Percentiles rank a stretch among this genome's conserved stretches.
These are phyloP conservation scores for Penicillium vulpinum DNA, from an alignment of 2,329 filamentous ascomycete species.

Conservation along the genomic window DNA sequence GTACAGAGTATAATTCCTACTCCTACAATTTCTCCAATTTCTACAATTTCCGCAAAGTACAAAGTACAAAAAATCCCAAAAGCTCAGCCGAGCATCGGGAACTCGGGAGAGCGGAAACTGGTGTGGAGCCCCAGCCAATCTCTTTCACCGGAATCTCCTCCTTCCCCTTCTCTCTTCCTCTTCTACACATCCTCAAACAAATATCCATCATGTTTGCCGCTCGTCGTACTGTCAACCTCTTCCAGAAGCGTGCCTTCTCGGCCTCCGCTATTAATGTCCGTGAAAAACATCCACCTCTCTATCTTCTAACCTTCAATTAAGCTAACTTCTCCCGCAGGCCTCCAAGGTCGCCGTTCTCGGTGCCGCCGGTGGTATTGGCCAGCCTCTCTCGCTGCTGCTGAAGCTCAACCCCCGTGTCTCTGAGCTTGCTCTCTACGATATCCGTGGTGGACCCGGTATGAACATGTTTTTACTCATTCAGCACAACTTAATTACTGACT, in stretches of 20 bases:
- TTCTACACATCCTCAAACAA: conserved; percentile 14
- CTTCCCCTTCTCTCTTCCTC: conserved; percentile 24
- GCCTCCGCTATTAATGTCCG: conserved; percentile 74
- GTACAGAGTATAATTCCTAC: too few species aligned
- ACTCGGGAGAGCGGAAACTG: conserved; percentile 21
- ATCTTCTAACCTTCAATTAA: neutral
- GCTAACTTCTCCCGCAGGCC: conserved; percentile 56
- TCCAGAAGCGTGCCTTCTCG: conserved; percentile 80
- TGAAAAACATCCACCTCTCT: conserved; percentile 9
- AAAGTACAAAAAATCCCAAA: too few species aligned
- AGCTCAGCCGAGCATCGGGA: conserved; percentile 20
- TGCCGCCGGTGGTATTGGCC: conserved; percentile 96
- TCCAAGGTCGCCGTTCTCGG: conserved; percentile 98
- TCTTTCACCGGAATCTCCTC: conserved; percentile 15
- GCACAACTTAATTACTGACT: conserved; percentile 6
- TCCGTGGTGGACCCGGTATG: conserved; percentile 85
- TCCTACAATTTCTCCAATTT: too few species aligned
- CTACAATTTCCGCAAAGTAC: too few species aligned
- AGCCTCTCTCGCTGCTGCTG: conserved; percentile 93
- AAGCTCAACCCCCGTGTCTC: conserved; percentile 97
- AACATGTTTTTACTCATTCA: neutral
- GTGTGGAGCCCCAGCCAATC: conserved; percentile 13
- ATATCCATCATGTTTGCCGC: conserved; percentile 69
- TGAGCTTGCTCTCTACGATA: conserved; percentile 96
- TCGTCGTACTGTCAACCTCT: conserved; percentile 53